A percentile compares a stretch with the other conserved stretches of the same genome.
Conservation (phyloP, 495 filamentous ascomycete species). For the Lasiosphaeris hirsuta region DNA sequence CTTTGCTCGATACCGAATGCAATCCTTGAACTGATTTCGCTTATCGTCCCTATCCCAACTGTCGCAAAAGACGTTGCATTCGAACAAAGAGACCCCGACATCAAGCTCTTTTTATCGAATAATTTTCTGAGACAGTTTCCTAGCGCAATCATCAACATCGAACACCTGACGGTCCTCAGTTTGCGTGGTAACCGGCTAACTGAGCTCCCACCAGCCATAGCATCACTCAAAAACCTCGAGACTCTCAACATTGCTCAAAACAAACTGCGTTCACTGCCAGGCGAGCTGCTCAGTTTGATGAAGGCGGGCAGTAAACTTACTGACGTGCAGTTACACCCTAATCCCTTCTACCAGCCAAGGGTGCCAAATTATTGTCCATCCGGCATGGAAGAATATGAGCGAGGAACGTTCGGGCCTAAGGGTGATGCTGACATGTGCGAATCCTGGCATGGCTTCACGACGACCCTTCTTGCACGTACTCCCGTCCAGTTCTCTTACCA, state of each 20-base stretch:
- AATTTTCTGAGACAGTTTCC: slow-evolving; percentile 57
- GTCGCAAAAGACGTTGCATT: slow-evolving; percentile 39
- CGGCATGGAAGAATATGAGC: not conserved
- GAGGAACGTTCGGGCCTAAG: not conserved
- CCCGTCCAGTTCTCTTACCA: slow-evolving; percentile 25
- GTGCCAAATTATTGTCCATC: not conserved
- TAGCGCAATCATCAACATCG: slow-evolving; percentile 49
- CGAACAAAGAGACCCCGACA: slow-evolving; percentile 43
- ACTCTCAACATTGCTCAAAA: slow-evolving; percentile 72
- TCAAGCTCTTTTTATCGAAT: slow-evolving; percentile 61
- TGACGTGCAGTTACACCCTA: slow-evolving; percentile 42
- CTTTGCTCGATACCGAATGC: slow-evolving; percentile 41
- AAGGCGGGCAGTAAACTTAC: slow-evolving; percentile 34
- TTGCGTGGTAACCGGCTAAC: slow-evolving; percentile 66
- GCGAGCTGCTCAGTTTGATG: slow-evolving; percentile 63
- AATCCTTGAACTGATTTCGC: slow-evolving; percentile 54
- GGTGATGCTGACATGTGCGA: not conserved
- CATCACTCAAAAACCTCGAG: slow-evolving; percentile 58
- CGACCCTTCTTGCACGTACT: slow-evolving; percentile 19
- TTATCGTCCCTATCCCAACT: slow-evolving; percentile 52
- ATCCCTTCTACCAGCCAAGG: slow-evolving; percentile 43
- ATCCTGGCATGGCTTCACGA: slow-evolving; percentile 14
- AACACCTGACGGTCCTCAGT: slow-evolving; percentile 63
- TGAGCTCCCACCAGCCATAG: slow-evolving; percentile 62
- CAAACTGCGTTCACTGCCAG: slow-evolving; percentile 63